Base-by-base conservation (phyloP, 371 early-diverging fungal species). In the Parasitella parasitica region DNA sequence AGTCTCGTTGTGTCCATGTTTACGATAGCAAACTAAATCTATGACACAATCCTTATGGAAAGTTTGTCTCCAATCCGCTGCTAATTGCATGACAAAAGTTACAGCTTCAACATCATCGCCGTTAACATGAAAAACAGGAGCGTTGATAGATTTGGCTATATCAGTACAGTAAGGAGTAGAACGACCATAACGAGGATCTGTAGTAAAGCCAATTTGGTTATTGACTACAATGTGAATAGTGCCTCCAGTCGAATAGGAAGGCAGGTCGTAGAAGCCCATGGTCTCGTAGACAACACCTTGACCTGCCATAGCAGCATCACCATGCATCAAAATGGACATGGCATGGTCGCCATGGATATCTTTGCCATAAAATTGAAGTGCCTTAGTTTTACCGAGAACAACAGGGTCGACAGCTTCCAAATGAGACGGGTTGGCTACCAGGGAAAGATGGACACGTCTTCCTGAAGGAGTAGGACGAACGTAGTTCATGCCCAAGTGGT, bases 171-270 rank as follows among this genome's bases (percentile, higher is more conserved):
- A 97, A 39, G 94, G 93, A 7, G 97, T 96, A 50, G 96, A 96
- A 37, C 98, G 93, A 39, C 94, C 86, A 76, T 92, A 94, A 46
- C 94, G 90, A 34, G 97, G 96, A 73, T 97, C 96, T 22, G 98
- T 97, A n/a, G 98, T 98, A 80, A 96, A 98, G 41, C 98, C 98
- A 58, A 98, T 92, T 78, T 98, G 98, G 86, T 98, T 98, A 86
- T 98, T 98, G 73, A 96, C 94, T 51, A 98, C 91, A 64, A 97
- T 89, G 82, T 98, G 98, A 61, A 98, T 84, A 11, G 96, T 95
- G 54, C 98, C 98, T 59, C 98, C 98, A 22, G 95, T 95, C 30
- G 94, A 88, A 84, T 96, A 98, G 32, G 88, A 85, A 24, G 97
- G 97, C 51, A 98, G 79, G 65, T 97, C 96, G 63, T 89, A 88